Base-by-base conservation (phyloP, 2,329 filamentous ascomycete species). In the Xylariales sp. region DNA sequence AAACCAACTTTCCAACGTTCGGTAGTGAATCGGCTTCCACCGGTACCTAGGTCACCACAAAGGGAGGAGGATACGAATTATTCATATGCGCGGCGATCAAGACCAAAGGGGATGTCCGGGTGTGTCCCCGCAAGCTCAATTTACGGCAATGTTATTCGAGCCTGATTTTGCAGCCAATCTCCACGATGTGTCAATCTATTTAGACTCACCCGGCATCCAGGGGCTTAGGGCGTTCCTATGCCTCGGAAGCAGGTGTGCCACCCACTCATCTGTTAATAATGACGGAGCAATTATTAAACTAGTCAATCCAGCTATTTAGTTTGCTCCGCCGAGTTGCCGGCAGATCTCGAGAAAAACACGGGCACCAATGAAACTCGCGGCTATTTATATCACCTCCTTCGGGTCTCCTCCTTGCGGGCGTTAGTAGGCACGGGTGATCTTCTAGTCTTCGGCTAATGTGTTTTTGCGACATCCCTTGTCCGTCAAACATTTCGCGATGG, bases 141-240 rank as follows among this genome's bases (percentile, higher is more conserved):
- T 69, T 75, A 69, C 63, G 67, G 63, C 56, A 67, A 63, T 63
- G 59, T 48, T 18, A 28, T 60, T 69, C 69, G 54, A 69, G 72
- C 69, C 71, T 76, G 75, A 77, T 76, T 73, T 50, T n/a, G 62
- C 59, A 71, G 55, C 55, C 66, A 72, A 68, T 68, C 70, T 46
- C 55, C 61, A 65, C 58, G 56, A 58, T 39, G 64, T 48, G 41
- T n/a, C 56, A 71, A 71, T 74, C 65, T 67, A 72, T 73, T 73
- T 73, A 72, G 68, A 65, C 65, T 69, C 58, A 39, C 61, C 67
- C 62, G 50, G 52, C 46, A 57, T 43, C 66, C 57, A 56, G 59
- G 58, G 66, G 62, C 4, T 32, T 4, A 48, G 16, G 41, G 14
- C 39, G 28, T 23, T 45, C 23, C 43, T 55, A 60, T 49, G 60